phyloP scores from a whole-genome alignment of 1,139 yeast species.

The Keqinozyma sinolaborantium region DNA sequence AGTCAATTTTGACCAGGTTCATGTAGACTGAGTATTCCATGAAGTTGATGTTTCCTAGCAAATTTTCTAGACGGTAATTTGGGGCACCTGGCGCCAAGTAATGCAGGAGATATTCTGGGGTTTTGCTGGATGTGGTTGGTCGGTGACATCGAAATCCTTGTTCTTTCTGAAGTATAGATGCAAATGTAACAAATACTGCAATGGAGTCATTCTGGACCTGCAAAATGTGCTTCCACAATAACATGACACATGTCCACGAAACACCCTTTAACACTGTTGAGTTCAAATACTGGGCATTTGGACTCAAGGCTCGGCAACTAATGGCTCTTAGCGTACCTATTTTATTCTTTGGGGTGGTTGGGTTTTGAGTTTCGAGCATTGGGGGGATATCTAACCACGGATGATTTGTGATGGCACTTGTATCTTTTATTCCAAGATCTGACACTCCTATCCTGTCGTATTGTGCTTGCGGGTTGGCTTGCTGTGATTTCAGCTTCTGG shows the following conservation, averaged over 20 bases:
- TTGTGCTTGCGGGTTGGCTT: no score
- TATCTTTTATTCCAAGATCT: slow-evolving; percentile 10
- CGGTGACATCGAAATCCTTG: slow-evolving; percentile 24
- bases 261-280: slow-evolving; percentile 18
- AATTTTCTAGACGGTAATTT: slow-evolving; percentile 31
- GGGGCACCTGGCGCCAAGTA: neutral
- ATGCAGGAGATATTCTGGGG: slow-evolving; percentile 1
- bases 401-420: slow-evolving; percentile 12
- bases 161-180: slow-evolving; percentile 15
- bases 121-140: slow-evolving; percentile 3
- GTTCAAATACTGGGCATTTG: slow-evolving; percentile 19
- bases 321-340: slow-evolving; percentile 7
- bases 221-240: slow-evolving; percentile 32
- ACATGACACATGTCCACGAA: slow-evolving; percentile 26
- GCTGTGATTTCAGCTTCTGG: neutral
- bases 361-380: no score
- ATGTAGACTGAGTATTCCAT: slow-evolving; percentile 17
- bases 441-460: neutral
- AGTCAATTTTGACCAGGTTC: slow-evolving; percentile 10
- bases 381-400: slow-evolving; percentile 14
- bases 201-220: slow-evolving; percentile 27
- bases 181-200: slow-evolving; percentile 25
- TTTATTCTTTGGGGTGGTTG: no score
- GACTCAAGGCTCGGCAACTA: slow-evolving; percentile 29
- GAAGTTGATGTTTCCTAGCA: slow-evolving; percentile 26